These are phyloP conservation scores for Rhizopus delemar DNA, from an alignment of 371 early-diverging fungal species.

Conservation along the genomic window DNA sequence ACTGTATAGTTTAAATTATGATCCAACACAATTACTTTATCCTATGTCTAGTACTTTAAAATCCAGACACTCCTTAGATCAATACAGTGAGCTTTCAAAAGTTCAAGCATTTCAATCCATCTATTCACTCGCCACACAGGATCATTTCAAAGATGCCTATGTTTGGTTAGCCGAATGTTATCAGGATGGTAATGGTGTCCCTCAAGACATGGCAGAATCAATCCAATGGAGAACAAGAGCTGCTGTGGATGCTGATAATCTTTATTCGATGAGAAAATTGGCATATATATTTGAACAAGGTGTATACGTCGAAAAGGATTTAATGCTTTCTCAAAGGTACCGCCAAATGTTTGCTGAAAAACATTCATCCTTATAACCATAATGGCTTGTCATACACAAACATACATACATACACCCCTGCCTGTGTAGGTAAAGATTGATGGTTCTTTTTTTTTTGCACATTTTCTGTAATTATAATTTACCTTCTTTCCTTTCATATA, in stretches of 20 bases:
- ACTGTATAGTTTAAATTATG: conserved; percentile 44
- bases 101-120: conserved; percentile 32
- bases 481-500: too few relatives aligned
- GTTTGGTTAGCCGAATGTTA: conserved; percentile 49
- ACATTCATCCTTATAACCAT: neutral
- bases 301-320: conserved; percentile 18
- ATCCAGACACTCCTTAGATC: conserved; percentile 5
- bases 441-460: too few relatives aligned
- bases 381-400: too few relatives aligned
- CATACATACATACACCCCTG: too few relatives aligned
- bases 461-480: too few relatives aligned
- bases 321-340: conserved; percentile 17
- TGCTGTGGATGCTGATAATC: conserved; percentile 27
- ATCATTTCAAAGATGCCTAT: conserved; percentile 35
- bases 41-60: neutral
- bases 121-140: conserved; percentile 26
- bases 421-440: too few relatives aligned
- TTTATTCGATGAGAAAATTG: conserved; percentile 32
- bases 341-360: conserved; percentile 27
- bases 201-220: conserved; percentile 22
- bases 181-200: conserved; percentile 33
- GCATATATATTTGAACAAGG: conserved; percentile 35
- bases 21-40: conserved; percentile 22
- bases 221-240: conserved; percentile 31
- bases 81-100: neutral